These are phyloP conservation scores for Melampsora americana DNA, from an alignment of 1,284 basidiomycete species.

Conservation along the genomic window DNA sequence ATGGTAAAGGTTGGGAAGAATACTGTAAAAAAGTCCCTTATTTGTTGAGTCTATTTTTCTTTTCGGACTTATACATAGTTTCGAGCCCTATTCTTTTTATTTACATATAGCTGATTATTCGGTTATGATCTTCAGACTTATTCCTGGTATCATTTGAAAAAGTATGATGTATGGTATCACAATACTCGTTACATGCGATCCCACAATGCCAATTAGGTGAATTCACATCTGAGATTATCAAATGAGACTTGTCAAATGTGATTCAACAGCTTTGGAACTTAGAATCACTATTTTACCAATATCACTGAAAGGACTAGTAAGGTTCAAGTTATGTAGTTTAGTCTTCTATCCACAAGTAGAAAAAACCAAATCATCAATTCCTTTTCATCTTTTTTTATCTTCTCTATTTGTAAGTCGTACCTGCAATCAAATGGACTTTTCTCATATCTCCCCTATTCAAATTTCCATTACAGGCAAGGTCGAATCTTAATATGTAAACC, in stretches of 20 bases:
- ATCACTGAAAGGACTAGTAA: no score
- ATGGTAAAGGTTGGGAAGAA: conserved; percentile 89
- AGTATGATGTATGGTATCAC: background rate
- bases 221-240: background rate
- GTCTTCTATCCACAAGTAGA: background rate
- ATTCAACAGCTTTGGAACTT: no score
- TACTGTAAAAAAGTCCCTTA: conserved; percentile 64
- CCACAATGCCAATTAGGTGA: background rate
- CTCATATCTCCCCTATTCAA: no score
- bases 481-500: no score
- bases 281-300: no score
- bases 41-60: conserved; percentile 45
- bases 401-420: no score
- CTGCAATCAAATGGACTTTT: no score
- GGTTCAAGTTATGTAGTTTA: no score
- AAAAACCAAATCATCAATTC: no score
- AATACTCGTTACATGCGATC: background rate
- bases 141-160: background rate
- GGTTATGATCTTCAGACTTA: background rate
- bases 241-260: background rate
- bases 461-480: no score
- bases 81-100: background rate
- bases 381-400: no score
- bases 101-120: background rate
- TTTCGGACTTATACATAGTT: background rate